Conservation (phyloP, 148 eudicot genomes). For the Vaccinium myrtillus region DNA sequence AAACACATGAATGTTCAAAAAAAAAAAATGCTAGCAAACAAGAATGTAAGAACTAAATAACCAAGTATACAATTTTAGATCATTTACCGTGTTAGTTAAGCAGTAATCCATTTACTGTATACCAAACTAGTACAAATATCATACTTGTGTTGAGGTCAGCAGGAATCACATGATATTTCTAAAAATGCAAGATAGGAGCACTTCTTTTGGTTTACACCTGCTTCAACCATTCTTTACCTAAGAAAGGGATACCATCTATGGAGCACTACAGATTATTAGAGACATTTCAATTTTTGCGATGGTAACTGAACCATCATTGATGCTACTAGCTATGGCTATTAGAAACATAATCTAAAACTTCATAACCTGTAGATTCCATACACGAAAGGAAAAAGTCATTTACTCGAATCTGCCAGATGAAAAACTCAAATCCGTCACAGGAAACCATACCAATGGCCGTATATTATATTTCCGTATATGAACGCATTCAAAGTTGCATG, state of each 20-base stretch:
- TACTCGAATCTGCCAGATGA: background rate
- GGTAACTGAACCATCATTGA: background rate
- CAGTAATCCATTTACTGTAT: background rate
- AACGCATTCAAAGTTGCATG: constrained; percentile 62
- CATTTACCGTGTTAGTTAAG: background rate
- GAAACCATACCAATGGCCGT: constrained; percentile 72
- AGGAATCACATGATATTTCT: constrained; percentile 2
- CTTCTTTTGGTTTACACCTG: background rate
- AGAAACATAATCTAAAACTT: background rate
- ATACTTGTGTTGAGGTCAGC: background rate
- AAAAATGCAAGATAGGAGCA: background rate
- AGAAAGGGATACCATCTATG: background rate
- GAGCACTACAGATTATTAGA: background rate
- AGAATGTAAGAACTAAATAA: background rate
- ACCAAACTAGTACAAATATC: background rate
- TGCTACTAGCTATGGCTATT: background rate
- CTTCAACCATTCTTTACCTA: background rate
- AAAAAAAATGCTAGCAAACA: background rate
- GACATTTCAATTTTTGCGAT: background rate
- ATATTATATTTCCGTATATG: constrained; percentile 86
- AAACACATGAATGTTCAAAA: background rate
- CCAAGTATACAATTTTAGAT: background rate
- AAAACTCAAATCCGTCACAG: background rate
- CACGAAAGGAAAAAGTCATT: background rate
- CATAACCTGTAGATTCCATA: background rate